Base-by-base conservation (phyloP, 768 basidiomycete genomes). In the Tephrocybe sp. region DNA sequence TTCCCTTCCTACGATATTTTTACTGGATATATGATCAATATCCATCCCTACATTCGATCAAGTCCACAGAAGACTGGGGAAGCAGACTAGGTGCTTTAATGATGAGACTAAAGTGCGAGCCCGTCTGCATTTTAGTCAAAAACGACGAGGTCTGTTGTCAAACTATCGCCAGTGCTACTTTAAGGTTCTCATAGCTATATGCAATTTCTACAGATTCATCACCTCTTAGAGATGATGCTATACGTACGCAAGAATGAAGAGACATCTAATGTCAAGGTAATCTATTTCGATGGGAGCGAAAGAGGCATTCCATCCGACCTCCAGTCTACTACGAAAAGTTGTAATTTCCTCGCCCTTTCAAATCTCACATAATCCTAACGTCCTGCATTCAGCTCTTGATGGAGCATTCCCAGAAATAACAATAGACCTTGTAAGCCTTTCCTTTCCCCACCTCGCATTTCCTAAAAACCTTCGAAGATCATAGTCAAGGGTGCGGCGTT, bases 201-300 rank as follows among this genome's bases (percentile, higher is more conserved):
- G n/a, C 22, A 2, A 33, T 16, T 30, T 2, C 23, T 7, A 19
- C 43, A 90, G 88, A 86, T 89, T 56, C 80, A 85, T 56, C 69
- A 72, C 32, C 56, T 89, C 3, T 79, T 87, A 52, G 76, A 79
- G 45, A 83, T 83, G 74, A 71, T 88, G 23, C 65, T 82, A 11
- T 89, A 89, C 56, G 83, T 87, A 2, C 67, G 71, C 36, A 70
- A 73, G 49, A 89, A 87, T 57, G 87, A 90, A 63, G 82, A 84
- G 56, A 89, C 88, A 0, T 76, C 84, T 0, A 74, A 79, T 56
- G 58, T 89, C 49, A 86, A 86, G 65, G 75, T 89, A 11, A 73
- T 88, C 3, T 85, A 88, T 58, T 87, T 86, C 58, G 72, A 76
- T 50, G 75, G 82, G 22, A 70, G 67, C 19, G 78, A 77, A 26